These are phyloP conservation scores for Exophiala spinifera DNA, from an alignment of 2,329 filamentous ascomycete genomes.

Conservation along the genomic window DNA sequence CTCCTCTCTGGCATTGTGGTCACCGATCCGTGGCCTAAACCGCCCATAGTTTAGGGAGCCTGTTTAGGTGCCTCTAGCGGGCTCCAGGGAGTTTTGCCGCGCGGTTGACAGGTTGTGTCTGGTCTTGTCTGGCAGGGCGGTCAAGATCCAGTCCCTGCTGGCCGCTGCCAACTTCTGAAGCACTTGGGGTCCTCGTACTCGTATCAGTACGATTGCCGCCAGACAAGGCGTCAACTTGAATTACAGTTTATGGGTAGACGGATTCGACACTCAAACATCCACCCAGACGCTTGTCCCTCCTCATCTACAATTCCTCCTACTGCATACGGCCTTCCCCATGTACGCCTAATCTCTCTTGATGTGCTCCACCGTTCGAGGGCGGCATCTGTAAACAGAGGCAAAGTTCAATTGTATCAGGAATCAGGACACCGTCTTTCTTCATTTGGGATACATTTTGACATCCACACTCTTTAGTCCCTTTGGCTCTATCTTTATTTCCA, in stretches of 20 bases:
- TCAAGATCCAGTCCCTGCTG: background rate
- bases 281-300: too few relatives aligned
- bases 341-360: background rate
- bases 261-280: too few relatives aligned
- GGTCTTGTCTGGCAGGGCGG: background rate
- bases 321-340: too few relatives aligned
- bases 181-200: background rate
- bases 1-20: background rate
- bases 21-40: background rate
- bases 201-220: too few relatives aligned
- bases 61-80: background rate
- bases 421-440: too few relatives aligned
- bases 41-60: background rate
- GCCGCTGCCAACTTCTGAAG: background rate
- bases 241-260: too few relatives aligned
- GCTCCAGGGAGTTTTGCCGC: background rate
- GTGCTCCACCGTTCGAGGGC: background rate
- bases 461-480: too few relatives aligned
- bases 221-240: too few relatives aligned
- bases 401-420: too few relatives aligned
- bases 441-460: too few relatives aligned
- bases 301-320: background rate
- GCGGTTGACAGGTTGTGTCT: background rate
- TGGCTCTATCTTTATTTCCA: too few relatives aligned
- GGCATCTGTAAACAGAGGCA: background rate